A percentile compares a stretch with the other conserved stretches of the same genome.
These are phyloP conservation scores for Dioscorea alata DNA, from an alignment of 106 monocot genomes.

Conservation along the genomic window DNA sequence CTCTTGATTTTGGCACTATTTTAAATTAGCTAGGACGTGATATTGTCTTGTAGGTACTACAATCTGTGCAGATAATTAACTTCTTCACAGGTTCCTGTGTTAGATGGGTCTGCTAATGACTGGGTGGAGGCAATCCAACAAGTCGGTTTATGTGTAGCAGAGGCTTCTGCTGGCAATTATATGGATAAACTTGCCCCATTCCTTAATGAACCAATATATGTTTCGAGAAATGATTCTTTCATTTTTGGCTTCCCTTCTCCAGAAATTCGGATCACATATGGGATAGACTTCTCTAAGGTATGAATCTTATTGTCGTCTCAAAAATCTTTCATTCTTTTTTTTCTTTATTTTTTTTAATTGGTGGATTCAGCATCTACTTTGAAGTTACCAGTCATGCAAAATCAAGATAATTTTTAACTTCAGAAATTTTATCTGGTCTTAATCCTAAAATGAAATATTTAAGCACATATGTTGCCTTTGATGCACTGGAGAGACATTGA, in stretches of 20 bases:
- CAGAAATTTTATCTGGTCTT: background rate
- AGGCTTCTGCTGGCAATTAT: conserved; percentile 36
- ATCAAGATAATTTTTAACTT: background rate
- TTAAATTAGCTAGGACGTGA: background rate
- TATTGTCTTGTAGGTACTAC: background rate
- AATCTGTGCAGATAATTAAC: background rate
- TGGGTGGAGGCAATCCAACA: conserved; percentile 74
- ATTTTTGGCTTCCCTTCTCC: conserved; percentile 76
- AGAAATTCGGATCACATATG: conserved; percentile 56
- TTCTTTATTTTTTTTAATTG: background rate
- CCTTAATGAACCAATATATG: conserved; percentile 47
- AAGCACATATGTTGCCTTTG: background rate
- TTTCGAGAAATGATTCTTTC: conserved; percentile 57
- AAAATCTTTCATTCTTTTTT: background rate
- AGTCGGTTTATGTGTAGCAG: conserved; percentile 53
- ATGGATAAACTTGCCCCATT: conserved; percentile 57
- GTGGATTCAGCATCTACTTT: background rate
- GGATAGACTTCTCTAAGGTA: conserved; percentile 87
- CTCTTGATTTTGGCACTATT: background rate
- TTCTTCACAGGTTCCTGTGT: conserved; percentile 66
- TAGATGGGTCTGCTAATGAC: conserved; percentile 89
- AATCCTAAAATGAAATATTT: background rate
- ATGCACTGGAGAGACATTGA: background rate
- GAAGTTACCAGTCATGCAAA: too few relatives aligned
- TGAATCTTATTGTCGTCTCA: background rate